phyloP scores from a whole-genome alignment of 2,329 filamentous ascomycete species.

The Lojkania enalia region DNA sequence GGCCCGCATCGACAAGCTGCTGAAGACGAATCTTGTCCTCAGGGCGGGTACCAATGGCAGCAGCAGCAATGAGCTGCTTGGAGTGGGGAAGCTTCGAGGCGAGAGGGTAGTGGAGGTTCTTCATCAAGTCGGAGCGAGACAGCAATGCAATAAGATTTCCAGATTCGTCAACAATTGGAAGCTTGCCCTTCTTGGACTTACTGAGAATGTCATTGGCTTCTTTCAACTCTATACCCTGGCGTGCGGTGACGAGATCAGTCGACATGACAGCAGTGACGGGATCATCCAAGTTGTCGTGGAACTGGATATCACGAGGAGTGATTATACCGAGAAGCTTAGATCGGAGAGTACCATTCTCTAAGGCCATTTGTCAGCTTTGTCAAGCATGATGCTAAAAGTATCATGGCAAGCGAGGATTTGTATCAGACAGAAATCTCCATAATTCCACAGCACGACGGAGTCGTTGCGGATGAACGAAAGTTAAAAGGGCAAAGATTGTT shows the following conservation, averaged over 20 bases:
- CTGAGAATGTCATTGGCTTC: slow-evolving; percentile 94
- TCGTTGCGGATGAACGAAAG: slow-evolving; percentile 99
- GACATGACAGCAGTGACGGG: slow-evolving; percentile 92
- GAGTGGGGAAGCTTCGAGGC: slow-evolving; percentile 95
- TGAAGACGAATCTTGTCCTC: slow-evolving; percentile 87
- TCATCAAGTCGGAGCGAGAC: slow-evolving; percentile 82
- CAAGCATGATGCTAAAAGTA: slow-evolving; percentile 9
- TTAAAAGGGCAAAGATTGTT: slow-evolving; percentile 74
- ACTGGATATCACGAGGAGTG: slow-evolving; percentile 97
- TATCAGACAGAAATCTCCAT: slow-evolving; percentile 56
- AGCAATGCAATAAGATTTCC: slow-evolving; percentile 68
- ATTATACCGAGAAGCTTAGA: slow-evolving; percentile 98
- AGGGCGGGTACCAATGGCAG: slow-evolving; percentile 91
- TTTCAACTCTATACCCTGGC: slow-evolving; percentile 75
- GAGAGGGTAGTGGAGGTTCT: slow-evolving; percentile 96
- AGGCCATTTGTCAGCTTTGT: slow-evolving; percentile 27
- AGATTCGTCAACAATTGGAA: slow-evolving; percentile 83
- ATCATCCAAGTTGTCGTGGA: slow-evolving; percentile 74
- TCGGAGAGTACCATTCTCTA: slow-evolving; percentile 88
- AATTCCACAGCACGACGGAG: slow-evolving; percentile 84
- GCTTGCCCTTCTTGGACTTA: slow-evolving; percentile 97
- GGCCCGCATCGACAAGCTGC: slow-evolving; percentile 88
- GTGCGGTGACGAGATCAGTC: slow-evolving; percentile 87
- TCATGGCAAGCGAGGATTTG: slow-evolving; percentile 12
- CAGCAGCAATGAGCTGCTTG: slow-evolving; percentile 95